Evolutionary conservation across 1,284 basidiomycete species (phyloP).

Genomic region (Ustilago xerochloae): DNA sequence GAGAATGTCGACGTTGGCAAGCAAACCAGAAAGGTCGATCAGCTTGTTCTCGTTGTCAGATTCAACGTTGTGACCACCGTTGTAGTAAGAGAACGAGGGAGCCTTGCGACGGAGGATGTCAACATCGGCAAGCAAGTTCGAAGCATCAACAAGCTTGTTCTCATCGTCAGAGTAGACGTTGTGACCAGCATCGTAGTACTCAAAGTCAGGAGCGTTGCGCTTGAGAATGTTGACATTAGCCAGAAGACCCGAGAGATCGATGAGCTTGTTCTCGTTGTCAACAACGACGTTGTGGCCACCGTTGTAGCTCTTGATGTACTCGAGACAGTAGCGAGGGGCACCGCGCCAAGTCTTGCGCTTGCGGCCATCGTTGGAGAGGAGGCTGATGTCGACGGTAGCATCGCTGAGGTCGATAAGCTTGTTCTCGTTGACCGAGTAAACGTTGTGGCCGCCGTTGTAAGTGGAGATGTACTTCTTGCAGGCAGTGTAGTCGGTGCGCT

Average conservation of each 20-base stretch:
- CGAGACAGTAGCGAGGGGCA: slow-evolving; percentile 33
- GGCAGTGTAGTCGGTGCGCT: slow-evolving; percentile 35
- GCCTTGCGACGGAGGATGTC: slow-evolving; percentile 27
- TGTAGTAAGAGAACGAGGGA: slow-evolving; percentile 29
- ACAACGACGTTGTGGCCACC: slow-evolving; percentile 48
- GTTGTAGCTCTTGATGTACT: slow-evolving; percentile 51
- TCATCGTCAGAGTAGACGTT: slow-evolving; percentile 31
- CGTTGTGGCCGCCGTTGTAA: slow-evolving; percentile 55
- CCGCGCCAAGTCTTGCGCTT: slow-evolving; percentile 31
- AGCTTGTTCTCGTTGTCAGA: slow-evolving; percentile 40
- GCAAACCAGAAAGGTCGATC: slow-evolving; percentile 21
- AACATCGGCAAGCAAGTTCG: slow-evolving; percentile 14
- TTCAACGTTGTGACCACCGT: slow-evolving; percentile 44
- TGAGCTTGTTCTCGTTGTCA: slow-evolving; percentile 49
- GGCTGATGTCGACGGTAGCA: slow-evolving; percentile 39
- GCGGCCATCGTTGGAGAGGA: slow-evolving; percentile 33
- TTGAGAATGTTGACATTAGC: slow-evolving; percentile 27
- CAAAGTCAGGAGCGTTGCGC: slow-evolving; percentile 26
- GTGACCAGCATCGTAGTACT: slow-evolving; percentile 32
- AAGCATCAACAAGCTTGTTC: slow-evolving; percentile 35
- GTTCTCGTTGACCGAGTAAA: slow-evolving; percentile 52
- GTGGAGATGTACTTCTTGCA: slow-evolving; percentile 48
- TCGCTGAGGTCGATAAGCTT: slow-evolving; percentile 46
- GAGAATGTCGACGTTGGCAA: slow-evolving; percentile 27
- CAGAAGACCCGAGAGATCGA: slow-evolving; percentile 40